A percentile compares a stretch with the other conserved stretches of the same genome.
Evolutionary conservation across 2,329 filamentous ascomycete genomes (phyloP).

Genomic region (Kalaharituber pfeilii): DNA sequence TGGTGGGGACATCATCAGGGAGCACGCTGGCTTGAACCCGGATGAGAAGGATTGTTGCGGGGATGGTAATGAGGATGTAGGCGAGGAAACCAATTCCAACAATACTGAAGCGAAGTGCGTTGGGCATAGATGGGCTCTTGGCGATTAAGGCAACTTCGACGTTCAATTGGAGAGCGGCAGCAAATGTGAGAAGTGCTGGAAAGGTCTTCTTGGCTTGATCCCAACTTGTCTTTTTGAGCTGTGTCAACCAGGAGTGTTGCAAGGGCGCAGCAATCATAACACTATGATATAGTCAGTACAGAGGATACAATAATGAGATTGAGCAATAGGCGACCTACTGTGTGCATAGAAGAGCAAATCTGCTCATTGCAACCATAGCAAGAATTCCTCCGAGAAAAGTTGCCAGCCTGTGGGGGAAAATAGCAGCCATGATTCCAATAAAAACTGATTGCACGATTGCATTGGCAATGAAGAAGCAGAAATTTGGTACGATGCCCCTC

Average conservation of each 20-base stretch:
- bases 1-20: slow-evolving; percentile 60
- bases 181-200: slow-evolving; percentile 47
- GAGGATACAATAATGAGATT: background rate
- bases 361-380: slow-evolving; percentile 44
- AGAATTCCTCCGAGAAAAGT: slow-evolving; percentile 39
- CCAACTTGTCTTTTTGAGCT: slow-evolving; percentile 47
- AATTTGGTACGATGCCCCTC: slow-evolving; percentile 44
- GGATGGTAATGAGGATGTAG: slow-evolving; percentile 50
- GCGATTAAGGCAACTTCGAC: slow-evolving; percentile 25
- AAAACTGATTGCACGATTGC: slow-evolving; percentile 27
- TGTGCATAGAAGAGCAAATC: slow-evolving; percentile 61
- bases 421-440: slow-evolving; percentile 31
- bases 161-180: slow-evolving; percentile 34
- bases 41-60: slow-evolving; percentile 56
- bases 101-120: slow-evolving; percentile 23
- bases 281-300: slow-evolving; percentile 14
- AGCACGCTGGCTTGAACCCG: slow-evolving; percentile 80
- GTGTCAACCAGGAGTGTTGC: slow-evolving; percentile 45
- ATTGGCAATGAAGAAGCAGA: slow-evolving; percentile 34
- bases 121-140: background rate
- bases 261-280: slow-evolving; percentile 60
- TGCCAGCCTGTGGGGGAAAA: slow-evolving; percentile 29
- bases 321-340: slow-evolving; percentile 32
- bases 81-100: slow-evolving; percentile 32
- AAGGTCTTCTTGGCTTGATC: slow-evolving; percentile 47